Evolutionary conservation across 1,284 basidiomycete genomes (phyloP), one percentile per base, ranked within the genome.

Genomic region (Boletus mariae): DNA sequence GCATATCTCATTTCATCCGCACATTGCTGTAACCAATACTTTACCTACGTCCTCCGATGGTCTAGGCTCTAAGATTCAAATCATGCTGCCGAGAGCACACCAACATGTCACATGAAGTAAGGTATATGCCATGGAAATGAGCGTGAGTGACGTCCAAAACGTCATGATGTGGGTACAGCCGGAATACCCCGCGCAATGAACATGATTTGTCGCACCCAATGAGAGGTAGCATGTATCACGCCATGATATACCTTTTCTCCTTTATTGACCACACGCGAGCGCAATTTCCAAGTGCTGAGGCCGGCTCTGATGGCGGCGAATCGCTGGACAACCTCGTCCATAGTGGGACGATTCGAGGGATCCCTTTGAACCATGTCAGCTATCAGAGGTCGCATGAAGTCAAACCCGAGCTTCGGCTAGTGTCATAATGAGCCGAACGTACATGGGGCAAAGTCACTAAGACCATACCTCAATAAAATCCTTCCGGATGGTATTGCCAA

Each of bases 401-500:
- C 61, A 15, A 62, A 48, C 2, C 54, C 51, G 1, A 32, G 34
- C 15, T 51, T 61, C 0, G 50, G n/a, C 61, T 62, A 11, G 10
- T 9, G 20, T 40, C 10, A 7, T 26, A 6, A 9, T 40, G 26
- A n/a, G 29, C 13, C 1, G 11, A 25, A 4, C 31, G 9, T 4
- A 8, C 6, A 1, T 15, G 26, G 26, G 26, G 4, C 26, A 17
- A 8, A 12, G 8, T n/a, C 17, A 20, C 17, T 7, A 8, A n/a
- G 13, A 37, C 6, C 56, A 6, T 38, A 72, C 71, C 26, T 26
- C 26, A 26, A 26, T 7, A 26, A 26, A 26, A 26, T 26, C 52
- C n/a, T 59, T 50, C 13, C 51, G 57, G 45, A 73, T 65, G 1
- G 65, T 28, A 51, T 73, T 71, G 0, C 73, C 72, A 0, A 75